Percentiles rank a stretch among this genome's conserved stretches.
Evolutionary conservation across 208 protist species (phyloP).

Genomic region (Acanthamoeba lenticulata): DNA sequence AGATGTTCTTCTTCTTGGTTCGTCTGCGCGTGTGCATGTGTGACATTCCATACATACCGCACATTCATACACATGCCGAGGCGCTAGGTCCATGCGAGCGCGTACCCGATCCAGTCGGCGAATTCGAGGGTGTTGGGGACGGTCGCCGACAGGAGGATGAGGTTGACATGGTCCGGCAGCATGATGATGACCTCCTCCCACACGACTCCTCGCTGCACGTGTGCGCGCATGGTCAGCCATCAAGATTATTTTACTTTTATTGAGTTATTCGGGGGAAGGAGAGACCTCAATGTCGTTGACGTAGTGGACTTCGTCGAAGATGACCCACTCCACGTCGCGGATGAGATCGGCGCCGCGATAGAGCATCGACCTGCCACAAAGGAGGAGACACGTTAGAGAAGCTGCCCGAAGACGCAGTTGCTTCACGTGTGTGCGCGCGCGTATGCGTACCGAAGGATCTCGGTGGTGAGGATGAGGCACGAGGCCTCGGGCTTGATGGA

Average conservation of each 20-base stretch:
- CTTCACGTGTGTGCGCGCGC: not conserved
- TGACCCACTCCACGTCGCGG: constrained; percentile 91
- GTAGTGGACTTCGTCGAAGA: constrained; percentile 95
- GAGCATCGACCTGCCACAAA: constrained; percentile 85
- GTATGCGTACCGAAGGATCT: constrained; percentile 86
- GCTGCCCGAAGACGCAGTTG: too few relatives aligned
- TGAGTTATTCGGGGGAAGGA: not conserved
- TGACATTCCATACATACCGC: not conserved
- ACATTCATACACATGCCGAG: not conserved
- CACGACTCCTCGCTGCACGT: constrained; percentile 89
- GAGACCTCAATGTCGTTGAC: constrained; percentile 83
- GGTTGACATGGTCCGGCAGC: constrained; percentile 89
- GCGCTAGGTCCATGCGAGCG: not conserved
- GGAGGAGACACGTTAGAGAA: not conserved
- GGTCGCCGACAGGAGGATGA: constrained; percentile 93
- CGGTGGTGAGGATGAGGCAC: constrained; percentile 95
- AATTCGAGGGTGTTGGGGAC: constrained; percentile 92
- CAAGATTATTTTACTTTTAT: not conserved
- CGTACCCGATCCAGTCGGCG: constrained; percentile 92
- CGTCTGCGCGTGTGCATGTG: constrained; percentile 41
- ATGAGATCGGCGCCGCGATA: constrained; percentile 90
- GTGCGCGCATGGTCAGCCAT: not conserved
- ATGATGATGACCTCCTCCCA: constrained; percentile 96
- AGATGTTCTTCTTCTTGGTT: constrained; percentile 86
- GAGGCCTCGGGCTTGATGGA: constrained; percentile 89